phyloP scores from a whole-genome alignment of 208 protist species.

The Crithidia expoeki region DNA sequence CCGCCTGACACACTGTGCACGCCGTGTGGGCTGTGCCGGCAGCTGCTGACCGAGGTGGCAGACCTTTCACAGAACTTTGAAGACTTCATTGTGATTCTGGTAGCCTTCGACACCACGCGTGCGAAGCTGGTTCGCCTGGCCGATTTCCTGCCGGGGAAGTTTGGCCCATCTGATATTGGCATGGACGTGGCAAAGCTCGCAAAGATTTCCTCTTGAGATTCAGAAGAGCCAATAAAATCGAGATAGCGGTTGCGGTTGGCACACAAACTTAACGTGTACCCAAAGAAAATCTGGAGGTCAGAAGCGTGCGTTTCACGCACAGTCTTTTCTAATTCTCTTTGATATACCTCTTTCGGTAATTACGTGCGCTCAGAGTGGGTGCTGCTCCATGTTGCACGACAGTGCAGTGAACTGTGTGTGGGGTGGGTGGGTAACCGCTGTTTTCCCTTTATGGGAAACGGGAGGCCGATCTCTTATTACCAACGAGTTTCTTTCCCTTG shows the following conservation, averaged over 20 bases:
- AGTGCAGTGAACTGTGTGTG: no score
- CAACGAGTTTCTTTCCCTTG: no score
- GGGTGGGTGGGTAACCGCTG: no score
- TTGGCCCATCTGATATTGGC: conserved; percentile 78
- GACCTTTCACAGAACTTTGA: conserved; percentile 75
- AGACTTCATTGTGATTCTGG: conserved; percentile 71
- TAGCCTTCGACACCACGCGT: conserved; percentile 49
- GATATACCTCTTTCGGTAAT: no score
- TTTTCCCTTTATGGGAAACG: no score
- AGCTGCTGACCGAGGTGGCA: conserved; percentile 80
- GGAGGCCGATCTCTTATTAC: no score
- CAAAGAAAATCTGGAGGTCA: no score
- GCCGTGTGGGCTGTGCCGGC: conserved; percentile 87
- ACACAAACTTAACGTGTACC: no score
- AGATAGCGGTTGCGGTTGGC: neutral
- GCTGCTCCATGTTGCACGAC: no score
- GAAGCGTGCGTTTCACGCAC: no score
- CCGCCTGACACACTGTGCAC: conserved; percentile 48
- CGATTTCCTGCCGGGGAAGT: conserved; percentile 69
- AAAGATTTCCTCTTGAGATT: neutral
- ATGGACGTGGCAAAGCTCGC: conserved; percentile 52
- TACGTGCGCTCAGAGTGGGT: no score
- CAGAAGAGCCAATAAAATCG: neutral
- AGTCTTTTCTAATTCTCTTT: no score
- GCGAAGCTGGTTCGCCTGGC: conserved; percentile 65